A percentile compares a stretch with the other conserved stretches of the same genome.
Evolutionary conservation across 2,329 filamentous ascomycete species (phyloP).

Genomic region (Aureobasidium zeae): DNA sequence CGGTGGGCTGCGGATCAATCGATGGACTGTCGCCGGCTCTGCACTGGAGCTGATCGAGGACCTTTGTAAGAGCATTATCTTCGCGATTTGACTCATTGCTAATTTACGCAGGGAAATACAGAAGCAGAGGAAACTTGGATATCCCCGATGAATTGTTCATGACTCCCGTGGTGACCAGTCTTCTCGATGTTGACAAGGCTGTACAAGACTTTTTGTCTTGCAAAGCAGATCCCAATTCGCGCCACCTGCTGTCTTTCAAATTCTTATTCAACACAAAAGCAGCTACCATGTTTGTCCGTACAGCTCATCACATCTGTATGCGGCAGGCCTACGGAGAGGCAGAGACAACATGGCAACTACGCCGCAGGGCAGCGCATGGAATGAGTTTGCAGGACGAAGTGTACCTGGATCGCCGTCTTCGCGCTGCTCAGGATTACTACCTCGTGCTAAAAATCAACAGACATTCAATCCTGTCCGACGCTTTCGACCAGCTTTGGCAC

Average conservation of each 20-base stretch:
- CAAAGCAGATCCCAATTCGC: constrained; percentile 49
- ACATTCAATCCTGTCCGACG: constrained; percentile 33
- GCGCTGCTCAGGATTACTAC: constrained; percentile 31
- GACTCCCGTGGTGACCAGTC: constrained; percentile 65
- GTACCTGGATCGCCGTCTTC: constrained; percentile 27
- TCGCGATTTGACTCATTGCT: not conserved
- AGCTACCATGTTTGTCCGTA: constrained; percentile 74
- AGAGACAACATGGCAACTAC: constrained; percentile 11
- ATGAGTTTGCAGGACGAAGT: constrained; percentile 5
- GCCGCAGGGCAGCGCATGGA: constrained; percentile 13
- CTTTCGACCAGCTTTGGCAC: constrained; percentile 80
- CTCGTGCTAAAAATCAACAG: constrained; percentile 38
- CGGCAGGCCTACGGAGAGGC: constrained; percentile 28
- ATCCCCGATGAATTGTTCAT: constrained; percentile 62
- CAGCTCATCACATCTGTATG: constrained; percentile 83
- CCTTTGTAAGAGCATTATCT: constrained; percentile 20
- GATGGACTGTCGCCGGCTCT: constrained; percentile 63
- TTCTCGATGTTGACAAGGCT: constrained; percentile 64
- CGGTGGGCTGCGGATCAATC: constrained; percentile 59
- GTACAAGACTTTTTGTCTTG: constrained; percentile 62
- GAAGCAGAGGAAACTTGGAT: constrained; percentile 30
- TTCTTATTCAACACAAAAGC: constrained; percentile 67
- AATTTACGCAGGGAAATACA: constrained; percentile 20
- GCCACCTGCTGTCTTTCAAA: constrained; percentile 71
- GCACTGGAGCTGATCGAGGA: constrained; percentile 64